Evolutionary conservation across 352 stramenopile species (phyloP).

Genomic region (Pythium myriotylum): DNA sequence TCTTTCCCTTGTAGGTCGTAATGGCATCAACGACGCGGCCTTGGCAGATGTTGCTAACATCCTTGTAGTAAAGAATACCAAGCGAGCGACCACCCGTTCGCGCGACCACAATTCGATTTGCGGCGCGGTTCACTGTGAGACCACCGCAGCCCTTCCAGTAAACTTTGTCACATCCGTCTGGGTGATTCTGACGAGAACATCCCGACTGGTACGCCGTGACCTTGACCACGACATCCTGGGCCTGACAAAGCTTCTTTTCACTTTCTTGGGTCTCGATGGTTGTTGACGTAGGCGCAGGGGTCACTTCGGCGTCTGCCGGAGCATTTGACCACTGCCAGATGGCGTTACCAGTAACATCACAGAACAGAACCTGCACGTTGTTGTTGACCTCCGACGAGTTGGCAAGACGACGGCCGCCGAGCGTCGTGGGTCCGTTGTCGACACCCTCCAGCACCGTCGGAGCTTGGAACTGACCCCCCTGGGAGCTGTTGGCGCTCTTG

Average conservation of each 20-base stretch:
- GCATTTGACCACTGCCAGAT: conserved; percentile 74
- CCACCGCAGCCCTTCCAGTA: conserved; percentile 78
- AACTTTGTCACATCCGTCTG: conserved; percentile 68
- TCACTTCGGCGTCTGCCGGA: conserved; percentile 33
- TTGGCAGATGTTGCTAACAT: conserved; percentile 47
- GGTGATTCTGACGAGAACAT: conserved; percentile 86
- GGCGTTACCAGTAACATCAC: conserved; percentile 69
- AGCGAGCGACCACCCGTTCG: conserved; percentile 74
- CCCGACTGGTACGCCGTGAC: conserved; percentile 77
- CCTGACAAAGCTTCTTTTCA: conserved; percentile 29
- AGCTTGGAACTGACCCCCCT: conserved; percentile 76
- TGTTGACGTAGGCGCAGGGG: no score
- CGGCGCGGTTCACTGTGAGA: conserved; percentile 66
- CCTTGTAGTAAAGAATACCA: conserved; percentile 71
- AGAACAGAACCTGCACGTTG: conserved; percentile 60
- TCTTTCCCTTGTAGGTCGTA: conserved; percentile 68
- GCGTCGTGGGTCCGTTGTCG: conserved; percentile 30
- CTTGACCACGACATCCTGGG: conserved; percentile 44
- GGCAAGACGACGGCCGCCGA: conserved; percentile 41
- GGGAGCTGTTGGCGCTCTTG: conserved; percentile 82
- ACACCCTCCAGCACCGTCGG: conserved; percentile 47
- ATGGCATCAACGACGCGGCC: conserved; percentile 79
- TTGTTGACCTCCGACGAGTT: conserved; percentile 38
- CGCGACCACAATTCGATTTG: conserved; percentile 73
- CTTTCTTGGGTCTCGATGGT: no score